Evolutionary conservation across 441 rosid genomes (phyloP).

Genomic region (Omphalea diandra): DNA sequence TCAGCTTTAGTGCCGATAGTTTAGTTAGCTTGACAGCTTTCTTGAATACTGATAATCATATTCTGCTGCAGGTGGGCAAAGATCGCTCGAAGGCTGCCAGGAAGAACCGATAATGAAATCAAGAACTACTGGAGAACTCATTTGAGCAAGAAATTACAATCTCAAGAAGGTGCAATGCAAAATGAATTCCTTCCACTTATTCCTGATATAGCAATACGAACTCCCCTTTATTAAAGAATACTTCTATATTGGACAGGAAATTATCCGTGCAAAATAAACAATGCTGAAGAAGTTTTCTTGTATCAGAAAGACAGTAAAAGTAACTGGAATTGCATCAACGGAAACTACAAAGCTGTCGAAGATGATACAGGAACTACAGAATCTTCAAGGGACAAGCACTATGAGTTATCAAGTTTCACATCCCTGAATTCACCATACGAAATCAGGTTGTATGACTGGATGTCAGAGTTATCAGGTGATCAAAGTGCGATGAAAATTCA

Average conservation of each 20-base stretch:
- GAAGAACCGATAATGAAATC: conserved; percentile 78
- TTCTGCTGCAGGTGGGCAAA: conserved; percentile 48
- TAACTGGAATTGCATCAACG: conserved; percentile 26
- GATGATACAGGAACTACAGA: conserved; percentile 22
- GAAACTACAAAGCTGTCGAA: conserved; percentile 23
- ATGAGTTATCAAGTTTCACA: conserved; percentile 28
- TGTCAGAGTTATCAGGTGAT: conserved; percentile 37
- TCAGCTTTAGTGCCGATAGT: not conserved
- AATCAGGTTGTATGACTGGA: conserved; percentile 51
- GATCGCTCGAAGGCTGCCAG: conserved; percentile 71
- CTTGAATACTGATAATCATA: no score
- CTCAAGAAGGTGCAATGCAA: conserved; percentile 39
- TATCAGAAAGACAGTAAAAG: conserved; percentile 28
- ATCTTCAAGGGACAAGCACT: conserved; percentile 13
- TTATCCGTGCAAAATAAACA: conserved; percentile 16
- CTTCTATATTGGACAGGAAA: conserved; percentile 15
- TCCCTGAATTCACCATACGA: conserved; percentile 53
- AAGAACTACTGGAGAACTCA: conserved; percentile 82
- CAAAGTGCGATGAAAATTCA: conserved; percentile 26
- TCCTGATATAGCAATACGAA: not conserved
- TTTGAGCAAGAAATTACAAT: conserved; percentile 46
- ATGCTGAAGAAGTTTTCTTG: conserved; percentile 29
- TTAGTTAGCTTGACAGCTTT: no score
- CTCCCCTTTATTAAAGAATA: not conserved
- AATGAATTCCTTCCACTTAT: conserved; percentile 8